Conservation (phyloP, 2,329 filamentous ascomycete species). For the Aspergillus sp. region DNA sequence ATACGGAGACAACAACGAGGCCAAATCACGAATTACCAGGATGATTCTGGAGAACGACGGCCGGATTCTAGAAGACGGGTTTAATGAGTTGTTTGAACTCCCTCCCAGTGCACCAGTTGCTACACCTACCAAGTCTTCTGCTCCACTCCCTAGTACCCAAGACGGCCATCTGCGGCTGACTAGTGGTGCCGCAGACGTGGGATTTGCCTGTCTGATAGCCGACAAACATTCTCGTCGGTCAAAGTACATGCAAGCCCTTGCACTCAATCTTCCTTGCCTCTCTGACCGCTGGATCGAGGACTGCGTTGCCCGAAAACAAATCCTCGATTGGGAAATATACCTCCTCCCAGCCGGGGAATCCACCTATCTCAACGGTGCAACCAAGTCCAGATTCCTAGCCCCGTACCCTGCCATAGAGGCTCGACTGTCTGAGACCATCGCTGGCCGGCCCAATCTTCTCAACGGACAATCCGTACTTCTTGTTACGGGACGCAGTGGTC, state of each 20-base stretch:
- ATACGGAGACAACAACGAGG: constrained; percentile 60
- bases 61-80: constrained; percentile 69
- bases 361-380: constrained; percentile 71
- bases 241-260: constrained; percentile 94
- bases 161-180: constrained; percentile 55
- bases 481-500: constrained; percentile 63
- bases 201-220: constrained; percentile 83
- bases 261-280: constrained; percentile 83
- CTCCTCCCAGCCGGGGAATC: constrained; percentile 84
- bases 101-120: constrained; percentile 31
- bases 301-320: constrained; percentile 62
- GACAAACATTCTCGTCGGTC: constrained; percentile 81
- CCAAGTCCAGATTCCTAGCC: constrained; percentile 70
- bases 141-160: constrained; percentile 15
- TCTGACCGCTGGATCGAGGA: constrained; percentile 77
- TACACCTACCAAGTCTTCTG: constrained; percentile 32
- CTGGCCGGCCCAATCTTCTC: constrained; percentile 64
- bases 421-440: constrained; percentile 60
- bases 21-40: constrained; percentile 60
- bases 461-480: constrained; percentile 68
- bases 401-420: constrained; percentile 62
- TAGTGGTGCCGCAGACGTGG: constrained; percentile 55
- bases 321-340: constrained; percentile 78
- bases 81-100: constrained; percentile 74
- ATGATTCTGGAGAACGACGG: constrained; percentile 74